A percentile compares a stretch with the other conserved stretches of the same genome.
Evolutionary conservation across 2,329 filamentous ascomycete genomes (phyloP).

Genomic region (Dactylellina drechsleri): DNA sequence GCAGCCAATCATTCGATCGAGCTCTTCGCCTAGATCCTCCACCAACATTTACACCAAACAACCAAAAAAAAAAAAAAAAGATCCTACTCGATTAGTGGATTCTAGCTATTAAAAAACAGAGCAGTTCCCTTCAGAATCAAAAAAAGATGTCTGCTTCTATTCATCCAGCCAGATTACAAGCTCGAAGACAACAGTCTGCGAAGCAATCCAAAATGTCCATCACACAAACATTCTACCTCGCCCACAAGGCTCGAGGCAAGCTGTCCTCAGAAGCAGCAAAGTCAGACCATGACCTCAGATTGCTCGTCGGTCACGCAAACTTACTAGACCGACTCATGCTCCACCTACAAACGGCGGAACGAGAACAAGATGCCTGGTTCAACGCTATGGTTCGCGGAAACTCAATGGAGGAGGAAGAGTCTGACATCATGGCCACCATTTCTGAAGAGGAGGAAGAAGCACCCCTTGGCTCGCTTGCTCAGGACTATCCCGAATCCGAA

Average conservation of each 20-base stretch:
- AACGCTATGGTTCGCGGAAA: slow-evolving; percentile 90
- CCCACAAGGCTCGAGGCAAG: slow-evolving; percentile 95
- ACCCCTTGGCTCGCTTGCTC: slow-evolving; percentile 75
- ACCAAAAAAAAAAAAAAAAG: slow-evolving; percentile 1
- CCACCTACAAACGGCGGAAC: slow-evolving; percentile 90
- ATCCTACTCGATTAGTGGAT: slow-evolving; percentile 29
- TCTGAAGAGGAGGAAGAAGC: slow-evolving; percentile 65
- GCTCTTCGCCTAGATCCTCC: slow-evolving; percentile 32
- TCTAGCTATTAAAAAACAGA: slow-evolving; percentile 9
- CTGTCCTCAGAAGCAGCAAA: slow-evolving; percentile 89
- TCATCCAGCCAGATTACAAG: slow-evolving; percentile 45
- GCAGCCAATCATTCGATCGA: slow-evolving; percentile 13
- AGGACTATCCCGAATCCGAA: slow-evolving; percentile 68
- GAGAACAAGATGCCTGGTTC: slow-evolving; percentile 97
- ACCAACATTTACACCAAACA: background rate
- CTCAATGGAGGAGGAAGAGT: slow-evolving; percentile 61
- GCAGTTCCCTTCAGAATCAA: background rate
- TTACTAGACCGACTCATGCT: slow-evolving; percentile 94
- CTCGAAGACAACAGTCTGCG: slow-evolving; percentile 43
- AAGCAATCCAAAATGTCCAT: slow-evolving; percentile 80
- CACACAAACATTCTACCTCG: slow-evolving; percentile 97
- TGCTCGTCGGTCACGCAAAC: slow-evolving; percentile 97
- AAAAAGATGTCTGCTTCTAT: slow-evolving; percentile 34
- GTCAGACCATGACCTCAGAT: slow-evolving; percentile 91
- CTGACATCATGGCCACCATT: slow-evolving; percentile 33